phyloP scores from a whole-genome alignment of 495 filamentous ascomycete genomes.

The Articulospora tetracladia region DNA sequence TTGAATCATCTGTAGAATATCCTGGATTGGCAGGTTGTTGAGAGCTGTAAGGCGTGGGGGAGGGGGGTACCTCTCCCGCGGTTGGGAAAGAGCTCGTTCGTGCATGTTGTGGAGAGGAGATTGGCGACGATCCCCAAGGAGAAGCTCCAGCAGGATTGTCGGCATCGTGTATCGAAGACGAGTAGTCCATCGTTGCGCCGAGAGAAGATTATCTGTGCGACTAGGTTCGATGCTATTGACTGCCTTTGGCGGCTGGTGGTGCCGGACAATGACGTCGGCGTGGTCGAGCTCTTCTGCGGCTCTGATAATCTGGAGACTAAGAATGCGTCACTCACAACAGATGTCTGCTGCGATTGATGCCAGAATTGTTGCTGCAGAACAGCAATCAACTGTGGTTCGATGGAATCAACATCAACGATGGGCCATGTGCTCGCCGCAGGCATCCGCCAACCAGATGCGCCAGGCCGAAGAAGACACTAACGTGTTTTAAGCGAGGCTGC shows the following conservation, averaged over 20 bases:
- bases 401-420: constrained; percentile 8
- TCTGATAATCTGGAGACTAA: not conserved
- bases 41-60: constrained; percentile 46
- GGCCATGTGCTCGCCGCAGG: constrained; percentile 3
- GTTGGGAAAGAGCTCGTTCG: constrained; percentile 49
- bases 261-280: constrained; percentile 8
- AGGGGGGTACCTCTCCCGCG: constrained; percentile 50
- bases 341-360: not conserved
- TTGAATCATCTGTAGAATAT: constrained; percentile 27
- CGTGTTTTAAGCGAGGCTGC: constrained; percentile 11
- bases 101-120: constrained; percentile 60
- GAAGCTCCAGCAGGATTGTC: constrained; percentile 66
- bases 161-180: constrained; percentile 67
- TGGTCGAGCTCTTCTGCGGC: not conserved
- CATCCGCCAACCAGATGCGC: constrained; percentile 13
- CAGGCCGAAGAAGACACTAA: constrained; percentile 1
- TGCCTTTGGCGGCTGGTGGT: not conserved
- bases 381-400: not conserved
- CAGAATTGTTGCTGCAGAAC: constrained; percentile 1
- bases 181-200: constrained; percentile 75
- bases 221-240: not conserved
- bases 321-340: not conserved
- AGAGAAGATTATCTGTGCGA: not conserved
- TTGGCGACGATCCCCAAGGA: constrained; percentile 70
- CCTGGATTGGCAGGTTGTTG: constrained; percentile 20